A percentile compares a stretch with the other conserved stretches of the same genome.
These are phyloP conservation scores for Phyllostachys edulis DNA, from an alignment of 176 grass and related monocot genomes.

Conservation along the genomic window DNA sequence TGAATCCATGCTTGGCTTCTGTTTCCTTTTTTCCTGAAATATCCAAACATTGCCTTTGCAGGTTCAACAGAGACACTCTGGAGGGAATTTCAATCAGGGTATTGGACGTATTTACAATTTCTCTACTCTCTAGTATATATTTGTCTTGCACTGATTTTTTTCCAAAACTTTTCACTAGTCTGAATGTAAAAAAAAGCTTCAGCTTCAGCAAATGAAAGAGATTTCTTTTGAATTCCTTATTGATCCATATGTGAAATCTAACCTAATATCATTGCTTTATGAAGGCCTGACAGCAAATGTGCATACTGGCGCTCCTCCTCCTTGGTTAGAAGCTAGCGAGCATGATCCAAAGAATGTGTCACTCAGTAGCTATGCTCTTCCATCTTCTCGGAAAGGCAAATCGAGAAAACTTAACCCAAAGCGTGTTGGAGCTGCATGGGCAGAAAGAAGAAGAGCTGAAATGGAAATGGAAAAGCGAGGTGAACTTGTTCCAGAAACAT, in stretches of 20 bases:
- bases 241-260: constrained; percentile 23
- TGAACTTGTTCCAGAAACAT: constrained; percentile 44
- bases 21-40: not conserved
- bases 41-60: constrained; percentile 28
- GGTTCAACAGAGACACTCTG: constrained; percentile 37
- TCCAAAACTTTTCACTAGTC: not conserved
- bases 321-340: constrained; percentile 73
- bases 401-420: constrained; percentile 81
- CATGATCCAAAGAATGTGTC: constrained; percentile 32
- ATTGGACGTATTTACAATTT: constrained; percentile 28
- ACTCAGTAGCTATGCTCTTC: not conserved
- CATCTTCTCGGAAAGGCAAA: constrained; percentile 42
- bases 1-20: not conserved
- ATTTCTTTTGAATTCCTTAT: constrained; percentile 24
- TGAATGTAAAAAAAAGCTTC: not conserved
- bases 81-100: constrained; percentile 43
- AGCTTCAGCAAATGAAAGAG: constrained; percentile 23
- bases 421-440: constrained; percentile 92
- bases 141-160: constrained; percentile 8
- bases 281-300: constrained; percentile 78
- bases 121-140: not conserved
- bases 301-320: constrained; percentile 76
- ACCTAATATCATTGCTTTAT: constrained; percentile 33
- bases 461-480: constrained; percentile 78
- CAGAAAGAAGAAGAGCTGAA: constrained; percentile 82